A percentile compares a stretch with the other conserved stretches of the same genome.
Evolutionary conservation across 1,284 basidiomycete genomes (phyloP).

Genomic region (Thelephora terrestris): DNA sequence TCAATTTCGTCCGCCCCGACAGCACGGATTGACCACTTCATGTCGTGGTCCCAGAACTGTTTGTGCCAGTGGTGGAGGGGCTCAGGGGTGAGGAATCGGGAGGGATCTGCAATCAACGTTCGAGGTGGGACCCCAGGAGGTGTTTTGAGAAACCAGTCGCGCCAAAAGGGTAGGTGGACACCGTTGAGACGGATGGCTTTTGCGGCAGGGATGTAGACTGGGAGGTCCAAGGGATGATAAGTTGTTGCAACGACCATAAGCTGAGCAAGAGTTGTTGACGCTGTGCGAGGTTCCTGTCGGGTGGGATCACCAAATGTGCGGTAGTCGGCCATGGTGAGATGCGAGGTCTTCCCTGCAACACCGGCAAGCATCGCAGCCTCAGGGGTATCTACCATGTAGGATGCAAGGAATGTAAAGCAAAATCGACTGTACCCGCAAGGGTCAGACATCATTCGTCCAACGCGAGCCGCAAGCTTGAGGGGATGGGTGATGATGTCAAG

Average conservation of each 20-base stretch:
- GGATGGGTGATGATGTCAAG: slow-evolving; percentile 21
- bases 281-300: not conserved
- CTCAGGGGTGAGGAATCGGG: too few relatives aligned
- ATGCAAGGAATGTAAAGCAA: not conserved
- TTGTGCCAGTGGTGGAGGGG: too few relatives aligned
- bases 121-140: slow-evolving; percentile 3
- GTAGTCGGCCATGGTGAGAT: not conserved
- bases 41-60: slow-evolving; percentile 5
- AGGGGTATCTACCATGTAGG: too few relatives aligned
- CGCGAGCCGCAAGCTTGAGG: too few relatives aligned
- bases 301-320: not conserved
- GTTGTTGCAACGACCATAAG: not conserved
- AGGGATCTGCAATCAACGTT: too few relatives aligned
- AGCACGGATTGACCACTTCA: not conserved
- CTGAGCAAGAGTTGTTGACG: not conserved
- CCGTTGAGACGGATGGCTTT: too few relatives aligned
- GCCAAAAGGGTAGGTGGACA: too few relatives aligned
- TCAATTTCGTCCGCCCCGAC: slow-evolving; percentile 3
- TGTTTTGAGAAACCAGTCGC: slow-evolving; percentile 4
- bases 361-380: slow-evolving; percentile 11
- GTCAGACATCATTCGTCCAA: not conserved
- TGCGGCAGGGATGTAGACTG: not conserved
- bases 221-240: not conserved
- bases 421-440: not conserved
- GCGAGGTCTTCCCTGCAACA: slow-evolving; percentile 5